These are phyloP conservation scores for Dothideomycetes sp. DNA, from an alignment of 2,329 filamentous ascomycete species.

Conservation along the genomic window DNA sequence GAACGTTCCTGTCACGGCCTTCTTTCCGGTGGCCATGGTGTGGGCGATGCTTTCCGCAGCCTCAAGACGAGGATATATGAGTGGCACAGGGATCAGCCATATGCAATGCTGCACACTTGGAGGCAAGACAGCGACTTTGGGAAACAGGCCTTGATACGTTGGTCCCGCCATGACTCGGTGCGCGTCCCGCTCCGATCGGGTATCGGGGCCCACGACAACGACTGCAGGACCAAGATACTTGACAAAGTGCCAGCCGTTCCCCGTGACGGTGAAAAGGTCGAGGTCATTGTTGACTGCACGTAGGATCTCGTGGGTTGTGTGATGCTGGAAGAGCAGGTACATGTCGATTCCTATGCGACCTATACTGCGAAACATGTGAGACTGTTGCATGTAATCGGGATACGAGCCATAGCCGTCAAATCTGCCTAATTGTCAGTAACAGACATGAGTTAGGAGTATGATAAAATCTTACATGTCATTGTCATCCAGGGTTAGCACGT, in stretches of 20 bases:
- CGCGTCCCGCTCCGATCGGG: slow-evolving; percentile 81
- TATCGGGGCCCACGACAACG: slow-evolving; percentile 81
- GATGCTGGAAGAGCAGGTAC: slow-evolving; percentile 97
- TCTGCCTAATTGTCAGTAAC: slow-evolving; percentile 32
- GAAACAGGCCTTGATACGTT: slow-evolving; percentile 95
- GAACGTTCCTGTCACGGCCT: slow-evolving; percentile 90
- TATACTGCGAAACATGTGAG: slow-evolving; percentile 96
- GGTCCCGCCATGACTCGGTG: slow-evolving; percentile 89
- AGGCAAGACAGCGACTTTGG: slow-evolving; percentile 82
- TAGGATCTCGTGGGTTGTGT: slow-evolving; percentile 88
- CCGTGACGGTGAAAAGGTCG: slow-evolving; percentile 92
- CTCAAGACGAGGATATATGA: slow-evolving; percentile 85
- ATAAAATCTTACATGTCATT: slow-evolving; percentile 81
- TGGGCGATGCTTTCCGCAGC: slow-evolving; percentile 84
- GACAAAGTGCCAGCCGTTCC: slow-evolving; percentile 97
- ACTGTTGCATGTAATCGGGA: slow-evolving; percentile 96
- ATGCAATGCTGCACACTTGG: slow-evolving; percentile 93
- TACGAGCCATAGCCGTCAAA: slow-evolving; percentile 98
- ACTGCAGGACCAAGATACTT: slow-evolving; percentile 91
- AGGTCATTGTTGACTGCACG: slow-evolving; percentile 78
- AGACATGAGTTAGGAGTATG: not conserved
- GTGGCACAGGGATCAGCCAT: slow-evolving; percentile 85
- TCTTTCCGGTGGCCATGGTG: slow-evolving; percentile 89
- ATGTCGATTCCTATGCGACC: slow-evolving; percentile 91
- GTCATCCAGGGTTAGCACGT: slow-evolving; percentile 85